Evolutionary conservation across 495 filamentous ascomycete species (phyloP), one percentile per base, ranked within the genome.

Genomic region (Filosporella fistucella): DNA sequence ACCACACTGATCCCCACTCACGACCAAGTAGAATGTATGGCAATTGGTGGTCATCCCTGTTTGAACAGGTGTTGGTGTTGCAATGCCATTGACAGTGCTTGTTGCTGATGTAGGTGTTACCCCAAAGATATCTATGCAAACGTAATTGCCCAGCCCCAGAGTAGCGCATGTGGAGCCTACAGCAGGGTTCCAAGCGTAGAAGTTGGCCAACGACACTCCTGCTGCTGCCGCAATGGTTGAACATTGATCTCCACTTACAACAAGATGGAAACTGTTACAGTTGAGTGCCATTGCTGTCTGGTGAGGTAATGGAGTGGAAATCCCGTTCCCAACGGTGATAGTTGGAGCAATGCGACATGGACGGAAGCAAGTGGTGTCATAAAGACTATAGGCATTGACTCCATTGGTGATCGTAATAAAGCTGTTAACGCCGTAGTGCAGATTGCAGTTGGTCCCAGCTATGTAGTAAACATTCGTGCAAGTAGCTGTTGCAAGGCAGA

Each of bases 231-330:
- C 63, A 29, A 78, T 63, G 30, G 52, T 54, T 7, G 41, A 37
- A 50, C 74, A 78, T 48, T 55, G 60, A 46, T 76, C 72, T 41
- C 65, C 67, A 1, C 21, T 22, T 16, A 42, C 18, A 11, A 75
- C 67, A 26, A 67, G 58, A 56, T 69, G 57, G 52, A 66, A 74
- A 25, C 61, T 52, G 44, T 66, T 61, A 62, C 73, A 79, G 17
- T 37, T 18, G 7, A 2, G n/a, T 7, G 25, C n/a, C 38, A 41
- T 41, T n/a, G n/a, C n/a, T n/a, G n/a, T n/a, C n/a, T n/a, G n/a
- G n/a, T n/a, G n/a, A 30, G 28, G 28, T n/a, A 30, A 8, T 30
- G 28, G 28, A 30, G 28, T 30, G 8, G 28, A 30, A 8, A 30
- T 30, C n/a, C 28, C 28, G n/a, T 30, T 30, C 28, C n/a, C n/a